Base-by-base conservation (phyloP, 2,329 filamentous ascomycete genomes). In the Nigrograna mackinnonii region DNA sequence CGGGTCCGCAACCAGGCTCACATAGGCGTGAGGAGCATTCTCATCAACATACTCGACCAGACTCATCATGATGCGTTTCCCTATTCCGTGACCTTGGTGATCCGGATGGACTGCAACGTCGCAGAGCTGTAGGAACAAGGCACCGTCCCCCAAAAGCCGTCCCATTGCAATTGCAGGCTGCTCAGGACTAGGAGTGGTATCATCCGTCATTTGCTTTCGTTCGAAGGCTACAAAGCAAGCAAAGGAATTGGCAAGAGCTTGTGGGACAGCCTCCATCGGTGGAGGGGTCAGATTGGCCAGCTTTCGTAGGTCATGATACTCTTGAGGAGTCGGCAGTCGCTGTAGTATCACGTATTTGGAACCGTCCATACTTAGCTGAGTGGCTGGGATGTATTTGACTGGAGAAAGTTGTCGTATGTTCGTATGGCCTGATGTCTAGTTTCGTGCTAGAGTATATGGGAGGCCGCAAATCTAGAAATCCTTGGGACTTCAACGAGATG, bases 31-130 rank as follows among this genome's bases (percentile, higher is more conserved):
- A 1, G 73, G 70, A 4, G 71, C 72, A 17, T 71, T 55, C 13
- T 60, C 52, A 44, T 70, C 60, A 30, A 78, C 70, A 37, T 69
- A 66, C 14, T 55, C 60, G 24, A 79, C 48, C 30, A 79, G 57
- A 16, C 58, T 54, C 50, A 71, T 68, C 58, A 79, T 55, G 24
- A 79, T 65, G 17, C 63, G 61, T 37, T 74, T 71, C 6, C 72
- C 77, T 1, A 80, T 54, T 1, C 77, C 76, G 37, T 66, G 69
- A 9, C 72, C 68, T 46, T 76, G 76, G 44, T 80, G 76, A 6
- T 62, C 66, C 5, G 75, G 73, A 34, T 76, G 62, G n/a, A 77
- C 72, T 2, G 72, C 74, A 58, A 80, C 74, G 50, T 80, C 77
- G 16, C 71, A 71, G 37, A 80, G 67, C 32, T 72, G 61, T 39